A percentile compares a stretch with the other conserved stretches of the same genome.
phyloP scores from a whole-genome alignment of 805 yeast genomes.

The Sungouiella thailandica region DNA sequence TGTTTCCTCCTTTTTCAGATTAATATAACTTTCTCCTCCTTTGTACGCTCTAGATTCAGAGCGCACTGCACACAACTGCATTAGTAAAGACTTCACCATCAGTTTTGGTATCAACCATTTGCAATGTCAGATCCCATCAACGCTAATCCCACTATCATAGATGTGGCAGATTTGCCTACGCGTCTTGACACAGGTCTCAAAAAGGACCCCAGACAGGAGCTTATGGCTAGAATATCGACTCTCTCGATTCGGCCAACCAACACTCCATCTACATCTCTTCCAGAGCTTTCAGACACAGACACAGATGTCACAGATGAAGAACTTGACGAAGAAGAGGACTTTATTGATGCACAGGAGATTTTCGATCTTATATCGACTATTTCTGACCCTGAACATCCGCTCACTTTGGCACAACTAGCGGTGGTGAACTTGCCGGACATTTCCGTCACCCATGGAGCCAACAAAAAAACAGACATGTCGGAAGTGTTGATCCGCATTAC shows the following conservation, averaged over 20 bases:
- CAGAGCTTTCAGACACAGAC: conserved; percentile 24
- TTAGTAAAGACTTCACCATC: too few species aligned
- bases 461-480: conserved; percentile 46
- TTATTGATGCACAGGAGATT: conserved; percentile 84
- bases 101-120: too few species aligned
- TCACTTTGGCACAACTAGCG: conserved; percentile 88
- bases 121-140: conserved; percentile 78
- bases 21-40: too few species aligned
- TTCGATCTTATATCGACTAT: conserved; percentile 16
- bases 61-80: too few species aligned
- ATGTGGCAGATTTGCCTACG: conserved; percentile 70
- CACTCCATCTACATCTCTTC: conserved; percentile 12
- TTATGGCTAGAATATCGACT: conserved; percentile 26
- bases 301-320: conserved; percentile 16
- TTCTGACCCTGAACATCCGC: conserved; percentile 92
- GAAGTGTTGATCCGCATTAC: conserved; percentile 81
- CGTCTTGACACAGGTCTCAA: conserved; percentile 31
- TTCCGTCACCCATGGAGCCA: conserved; percentile 53
- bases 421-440: conserved; percentile 87
- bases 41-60: too few species aligned
- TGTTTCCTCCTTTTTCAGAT: too few species aligned
- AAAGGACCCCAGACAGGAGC: conserved; percentile 13
- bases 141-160: conserved; percentile 85
- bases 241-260: conserved; percentile 22
- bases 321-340: conserved; percentile 46